Base-by-base conservation (phyloP, 495 filamentous ascomycete species). In the Astrothelium macrocarpum region DNA sequence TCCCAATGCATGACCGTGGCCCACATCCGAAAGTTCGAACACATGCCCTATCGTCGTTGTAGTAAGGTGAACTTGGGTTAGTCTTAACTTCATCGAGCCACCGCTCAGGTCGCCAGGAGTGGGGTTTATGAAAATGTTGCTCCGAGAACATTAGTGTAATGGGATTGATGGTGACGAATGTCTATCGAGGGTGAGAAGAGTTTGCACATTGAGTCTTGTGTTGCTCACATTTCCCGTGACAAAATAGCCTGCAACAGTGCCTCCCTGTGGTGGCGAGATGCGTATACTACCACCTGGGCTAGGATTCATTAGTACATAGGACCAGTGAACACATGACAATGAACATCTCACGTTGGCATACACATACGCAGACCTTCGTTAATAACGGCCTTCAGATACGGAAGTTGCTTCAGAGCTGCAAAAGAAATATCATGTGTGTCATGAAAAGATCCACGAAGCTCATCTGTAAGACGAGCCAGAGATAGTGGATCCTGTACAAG, bases 361-460 rank as follows among this genome's bases (percentile, higher is more conserved):
- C 84, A 85, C 62, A 84, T 76, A 1, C 85, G 79, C 60, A 88
- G 70, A 0, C 75, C 74, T 68, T 88, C 85, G 56, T 84, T 75
- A 0, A 86, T 72, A 49, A 78, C 79, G n/a, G 84, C 84, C 23
- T 80, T 65, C 68, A 87, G 69, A 63, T 87, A 88, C 0, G 76
- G 64, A 25, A 87, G 71, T 0, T 73, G 67, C 49, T 69, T 70
- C 14, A 84, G 78, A 36, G 71, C 75, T 16, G 72, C 32, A 1
- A 83, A 68, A 11, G 71, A 77, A 53, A 90, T 87, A 39, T 86
- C 81, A 0, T 71, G 73, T 16, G 77, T 75, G 0, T 71, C 69
- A 11, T 73, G 70, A 67, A 87, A 88, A 0, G 73, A 53, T 2
- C 67, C 59, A 0, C 81, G 75, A 18, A 89, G 78, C 65, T 87